Percentiles rank a stretch among this genome's conserved stretches.
Conservation (phyloP, 2,329 filamentous ascomycete species). For the Colletotrichum tropicale region DNA sequence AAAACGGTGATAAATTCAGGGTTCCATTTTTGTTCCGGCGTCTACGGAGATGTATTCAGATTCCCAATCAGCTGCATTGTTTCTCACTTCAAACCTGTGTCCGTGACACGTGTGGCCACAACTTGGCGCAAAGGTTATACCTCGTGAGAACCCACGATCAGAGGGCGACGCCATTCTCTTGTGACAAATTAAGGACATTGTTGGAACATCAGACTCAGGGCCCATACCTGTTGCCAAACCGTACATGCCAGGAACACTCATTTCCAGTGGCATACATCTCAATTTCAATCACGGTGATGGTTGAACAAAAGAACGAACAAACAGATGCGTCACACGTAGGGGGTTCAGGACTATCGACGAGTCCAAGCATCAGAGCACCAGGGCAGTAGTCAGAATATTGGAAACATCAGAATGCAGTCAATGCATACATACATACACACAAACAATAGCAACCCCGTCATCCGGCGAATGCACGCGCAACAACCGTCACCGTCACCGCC, state of each 20-base stretch:
- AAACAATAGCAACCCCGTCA: neutral
- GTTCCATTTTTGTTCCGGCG: slow-evolving; percentile 17
- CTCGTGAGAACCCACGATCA: neutral
- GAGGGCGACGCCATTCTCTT: neutral
- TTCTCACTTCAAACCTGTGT: neutral
- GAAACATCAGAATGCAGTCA: neutral
- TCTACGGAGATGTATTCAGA: slow-evolving; percentile 14
- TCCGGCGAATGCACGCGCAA: neutral
- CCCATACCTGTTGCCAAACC: neutral
- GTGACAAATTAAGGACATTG: neutral
- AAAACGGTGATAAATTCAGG: neutral
- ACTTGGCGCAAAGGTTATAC: neutral
- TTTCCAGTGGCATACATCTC: neutral
- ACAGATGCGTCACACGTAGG: neutral
- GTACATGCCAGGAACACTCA: neutral
- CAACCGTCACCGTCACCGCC: neutral
- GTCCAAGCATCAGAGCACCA: neutral
- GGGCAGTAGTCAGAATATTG: neutral
- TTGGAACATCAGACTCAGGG: neutral
- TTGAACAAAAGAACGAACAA: neutral
- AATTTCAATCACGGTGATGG: neutral
- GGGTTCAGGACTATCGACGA: neutral
- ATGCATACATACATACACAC: neutral
- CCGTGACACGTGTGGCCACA: neutral
- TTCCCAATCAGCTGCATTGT: slow-evolving; percentile 6